Conservation (phyloP, 1,284 basidiomycete species). For the Marasmius oreades region DNA sequence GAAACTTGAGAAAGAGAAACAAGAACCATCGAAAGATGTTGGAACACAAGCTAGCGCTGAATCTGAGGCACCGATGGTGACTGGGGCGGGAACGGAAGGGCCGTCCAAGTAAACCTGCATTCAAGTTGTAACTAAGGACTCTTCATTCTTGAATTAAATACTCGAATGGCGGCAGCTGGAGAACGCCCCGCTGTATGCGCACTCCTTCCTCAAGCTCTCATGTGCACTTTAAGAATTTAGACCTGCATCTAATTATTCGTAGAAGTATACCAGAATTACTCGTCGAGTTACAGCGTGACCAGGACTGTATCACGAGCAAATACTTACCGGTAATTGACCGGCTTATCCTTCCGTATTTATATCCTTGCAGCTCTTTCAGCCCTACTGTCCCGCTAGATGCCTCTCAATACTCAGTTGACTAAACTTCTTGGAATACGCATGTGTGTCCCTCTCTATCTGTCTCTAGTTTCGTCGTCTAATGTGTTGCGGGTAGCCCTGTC, state of each 20-base stretch:
- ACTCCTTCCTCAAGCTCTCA: no score
- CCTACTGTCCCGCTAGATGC: slow-evolving; percentile 21
- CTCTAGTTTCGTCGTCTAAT: slow-evolving; percentile 5
- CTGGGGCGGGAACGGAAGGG: no score
- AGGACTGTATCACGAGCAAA: background rate
- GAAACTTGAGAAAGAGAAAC: slow-evolving; percentile 41
- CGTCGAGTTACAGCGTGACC: background rate
- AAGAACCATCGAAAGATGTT: background rate
- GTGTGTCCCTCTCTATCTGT: slow-evolving; percentile 29
- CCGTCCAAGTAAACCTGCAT: no score
- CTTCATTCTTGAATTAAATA: no score
- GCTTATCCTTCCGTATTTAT: background rate
- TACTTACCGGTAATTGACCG: no score
- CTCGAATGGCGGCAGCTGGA: no score
- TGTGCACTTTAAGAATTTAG: no score
- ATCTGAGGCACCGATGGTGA: background rate
- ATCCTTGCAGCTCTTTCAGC: background rate
- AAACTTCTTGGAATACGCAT: slow-evolving; percentile 53
- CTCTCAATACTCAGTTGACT: slow-evolving; percentile 46
- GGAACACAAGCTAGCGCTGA: background rate
- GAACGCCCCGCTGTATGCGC: no score
- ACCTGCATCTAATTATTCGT: no score
- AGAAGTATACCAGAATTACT: no score
- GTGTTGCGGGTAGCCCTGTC: slow-evolving; percentile 48
- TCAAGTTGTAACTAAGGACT: no score